A percentile compares a stretch with the other conserved stretches of the same genome.
phyloP scores from a whole-genome alignment of 2,329 filamentous ascomycete species.

The Escovopsis weberi region DNA sequence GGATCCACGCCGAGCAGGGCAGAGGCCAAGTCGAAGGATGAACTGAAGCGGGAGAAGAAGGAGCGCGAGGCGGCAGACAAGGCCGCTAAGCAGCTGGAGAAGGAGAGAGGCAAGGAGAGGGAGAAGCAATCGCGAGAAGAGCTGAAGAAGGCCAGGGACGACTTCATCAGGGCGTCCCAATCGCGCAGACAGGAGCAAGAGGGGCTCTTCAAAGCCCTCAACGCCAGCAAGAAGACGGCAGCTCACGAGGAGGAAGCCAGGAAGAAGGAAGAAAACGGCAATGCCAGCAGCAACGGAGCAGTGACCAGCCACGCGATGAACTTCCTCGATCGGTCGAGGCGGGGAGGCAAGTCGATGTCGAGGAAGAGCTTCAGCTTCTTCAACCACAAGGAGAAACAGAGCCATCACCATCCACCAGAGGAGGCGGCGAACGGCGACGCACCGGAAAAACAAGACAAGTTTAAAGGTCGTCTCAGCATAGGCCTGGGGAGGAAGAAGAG shows the following conservation, averaged over 20 bases:
- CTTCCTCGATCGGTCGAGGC: conserved; percentile 51
- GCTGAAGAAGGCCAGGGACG: conserved; percentile 29
- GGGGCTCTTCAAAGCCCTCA: conserved; percentile 48
- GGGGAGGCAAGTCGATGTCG: conserved; percentile 65
- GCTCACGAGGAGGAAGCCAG: conserved; percentile 33
- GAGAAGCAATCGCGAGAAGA: conserved; percentile 26
- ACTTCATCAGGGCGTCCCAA: conserved; percentile 39
- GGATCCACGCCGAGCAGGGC: conserved; percentile 13
- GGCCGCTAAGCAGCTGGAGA: conserved; percentile 26
- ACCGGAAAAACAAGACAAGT: conserved; percentile 32
- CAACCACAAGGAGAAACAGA: conserved; percentile 35
- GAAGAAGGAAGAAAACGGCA: conserved; percentile 25
- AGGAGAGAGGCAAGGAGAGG: conserved; percentile 32
- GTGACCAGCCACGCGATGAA: conserved; percentile 16
- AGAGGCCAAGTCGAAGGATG: conserved; percentile 37
- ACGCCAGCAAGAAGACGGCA: conserved; percentile 50
- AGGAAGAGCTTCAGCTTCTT: conserved; percentile 60
- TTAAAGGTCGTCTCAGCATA: conserved; percentile 52
- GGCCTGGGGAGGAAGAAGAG: conserved; percentile 59
- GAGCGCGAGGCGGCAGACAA: conserved; percentile 44
- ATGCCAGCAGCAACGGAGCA: conserved; percentile 9
- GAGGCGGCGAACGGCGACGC: conserved; percentile 18
- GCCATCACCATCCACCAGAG: conserved; percentile 8
- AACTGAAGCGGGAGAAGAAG: conserved; percentile 54
- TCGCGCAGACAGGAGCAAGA: conserved; percentile 41